Percentiles rank a stretch among this genome's conserved stretches.
These are phyloP conservation scores for Lecanicillium sp. DNA, from an alignment of 2,329 filamentous ascomycete species.

Conservation along the genomic window DNA sequence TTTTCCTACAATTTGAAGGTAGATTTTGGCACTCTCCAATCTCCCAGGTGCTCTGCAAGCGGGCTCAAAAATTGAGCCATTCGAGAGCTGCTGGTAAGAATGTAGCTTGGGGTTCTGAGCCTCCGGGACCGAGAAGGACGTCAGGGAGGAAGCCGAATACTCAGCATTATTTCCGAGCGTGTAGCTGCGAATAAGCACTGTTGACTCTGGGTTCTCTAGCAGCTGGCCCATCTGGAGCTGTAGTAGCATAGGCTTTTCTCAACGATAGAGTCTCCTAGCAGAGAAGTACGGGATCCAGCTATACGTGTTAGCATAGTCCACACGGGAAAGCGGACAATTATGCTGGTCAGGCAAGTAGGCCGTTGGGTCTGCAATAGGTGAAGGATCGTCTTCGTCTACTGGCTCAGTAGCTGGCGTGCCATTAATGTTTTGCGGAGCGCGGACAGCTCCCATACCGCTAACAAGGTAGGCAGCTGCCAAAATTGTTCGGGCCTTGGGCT, in stretches of 20 bases:
- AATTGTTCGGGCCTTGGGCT: background rate
- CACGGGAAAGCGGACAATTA: slow-evolving; percentile 13
- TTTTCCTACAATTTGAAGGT: too few species aligned
- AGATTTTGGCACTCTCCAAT: background rate
- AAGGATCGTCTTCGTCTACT: slow-evolving; percentile 10
- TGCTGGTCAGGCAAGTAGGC: slow-evolving; percentile 14
- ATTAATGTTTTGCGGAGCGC: slow-evolving; percentile 11
- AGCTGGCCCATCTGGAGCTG: slow-evolving; percentile 10
- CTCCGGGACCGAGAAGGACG: background rate
- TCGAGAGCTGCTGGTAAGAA: background rate
- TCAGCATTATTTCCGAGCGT: background rate
- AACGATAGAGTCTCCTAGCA: slow-evolving; percentile 12
- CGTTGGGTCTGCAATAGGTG: slow-evolving; percentile 12
- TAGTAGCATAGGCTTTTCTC: slow-evolving; percentile 4
- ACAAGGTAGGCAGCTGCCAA: background rate
- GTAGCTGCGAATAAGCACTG: slow-evolving; percentile 10
- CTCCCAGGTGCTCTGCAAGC: background rate
- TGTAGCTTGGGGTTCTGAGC: background rate
- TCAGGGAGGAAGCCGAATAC: background rate
- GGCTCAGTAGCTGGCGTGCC: slow-evolving; percentile 9
- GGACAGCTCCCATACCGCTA: slow-evolving; percentile 3
- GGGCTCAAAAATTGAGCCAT: background rate
- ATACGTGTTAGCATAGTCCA: slow-evolving; percentile 14
- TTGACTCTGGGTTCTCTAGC: slow-evolving; percentile 7
- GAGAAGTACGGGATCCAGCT: slow-evolving; percentile 15